phyloP scores from a whole-genome alignment of 2,329 filamentous ascomycete genomes.

The Colletotrichum gigasporum region DNA sequence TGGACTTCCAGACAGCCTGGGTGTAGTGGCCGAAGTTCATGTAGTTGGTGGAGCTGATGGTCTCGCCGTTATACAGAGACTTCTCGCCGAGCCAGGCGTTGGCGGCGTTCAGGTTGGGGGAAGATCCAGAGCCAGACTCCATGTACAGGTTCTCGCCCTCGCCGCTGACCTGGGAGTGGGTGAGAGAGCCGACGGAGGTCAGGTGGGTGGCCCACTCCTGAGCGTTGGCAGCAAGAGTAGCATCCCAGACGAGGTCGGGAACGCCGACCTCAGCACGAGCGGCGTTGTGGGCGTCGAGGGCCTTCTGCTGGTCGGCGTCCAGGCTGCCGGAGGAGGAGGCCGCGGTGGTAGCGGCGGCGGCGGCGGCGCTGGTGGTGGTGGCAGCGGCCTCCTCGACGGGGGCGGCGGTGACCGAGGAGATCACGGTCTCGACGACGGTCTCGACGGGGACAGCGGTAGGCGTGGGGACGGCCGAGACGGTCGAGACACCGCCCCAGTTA shows the following conservation, averaged over 20 bases:
- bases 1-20: constrained; percentile 43
- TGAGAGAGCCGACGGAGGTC: constrained; percentile 26
- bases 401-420: constrained; percentile 34
- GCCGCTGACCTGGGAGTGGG: constrained; percentile 18
- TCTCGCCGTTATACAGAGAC: constrained; percentile 27
- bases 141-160: constrained; percentile 34
- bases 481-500: not conserved
- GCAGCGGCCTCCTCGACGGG: constrained; percentile 25
- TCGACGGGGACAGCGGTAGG: not conserved
- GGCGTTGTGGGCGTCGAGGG: constrained; percentile 30
- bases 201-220: constrained; percentile 32
- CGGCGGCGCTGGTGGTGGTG: constrained; percentile 30
- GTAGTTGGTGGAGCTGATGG: constrained; percentile 28
- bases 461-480: constrained; percentile 4
- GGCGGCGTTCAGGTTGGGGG: constrained; percentile 25
- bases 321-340: constrained; percentile 24
- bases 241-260: constrained; percentile 36
- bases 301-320: constrained; percentile 22
- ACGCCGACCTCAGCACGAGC: constrained; percentile 29
- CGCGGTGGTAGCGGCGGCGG: constrained; percentile 9
- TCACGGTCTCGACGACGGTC: not conserved
- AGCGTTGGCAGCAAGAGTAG: constrained; percentile 39
- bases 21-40: constrained; percentile 41
- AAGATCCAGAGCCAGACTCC: constrained; percentile 19
- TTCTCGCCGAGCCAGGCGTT: constrained; percentile 29